Conservation (phyloP, 805 yeast genomes). For the Zygotorulaspora florentina region DNA sequence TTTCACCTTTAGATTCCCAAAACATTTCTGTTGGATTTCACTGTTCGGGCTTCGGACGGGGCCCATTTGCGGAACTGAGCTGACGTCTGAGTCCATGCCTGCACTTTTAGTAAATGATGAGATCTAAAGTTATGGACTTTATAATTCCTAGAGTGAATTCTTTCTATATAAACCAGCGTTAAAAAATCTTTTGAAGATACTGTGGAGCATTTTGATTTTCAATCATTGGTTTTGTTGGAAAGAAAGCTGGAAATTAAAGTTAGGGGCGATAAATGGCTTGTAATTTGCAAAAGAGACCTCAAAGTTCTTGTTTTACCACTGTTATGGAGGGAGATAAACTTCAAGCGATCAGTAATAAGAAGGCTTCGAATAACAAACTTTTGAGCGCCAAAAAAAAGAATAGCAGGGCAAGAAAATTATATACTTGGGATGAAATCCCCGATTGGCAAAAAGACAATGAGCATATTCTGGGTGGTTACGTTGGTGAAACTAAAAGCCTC, state of each 20-base stretch:
- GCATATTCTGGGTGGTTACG: constrained; percentile 59
- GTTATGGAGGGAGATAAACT: not conserved
- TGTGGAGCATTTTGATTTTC: not conserved
- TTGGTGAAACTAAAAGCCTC: constrained; percentile 49
- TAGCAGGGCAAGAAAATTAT: constrained; percentile 13
- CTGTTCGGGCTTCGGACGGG: not conserved
- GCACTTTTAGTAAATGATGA: no score
- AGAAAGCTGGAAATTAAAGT: not conserved
- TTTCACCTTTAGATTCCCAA: no score
- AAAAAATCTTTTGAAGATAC: not conserved
- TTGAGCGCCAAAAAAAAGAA: not conserved
- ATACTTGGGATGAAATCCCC: constrained; percentile 49
- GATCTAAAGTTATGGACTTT: not conserved
- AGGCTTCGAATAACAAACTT: not conserved
- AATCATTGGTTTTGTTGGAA: not conserved
- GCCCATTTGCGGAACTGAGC: not conserved
- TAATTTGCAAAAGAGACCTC: constrained; percentile 7
- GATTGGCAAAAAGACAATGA: constrained; percentile 75
- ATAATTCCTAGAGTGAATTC: not conserved
- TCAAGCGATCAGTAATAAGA: not conserved
- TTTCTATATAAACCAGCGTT: no score
- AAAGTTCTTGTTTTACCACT: not conserved
- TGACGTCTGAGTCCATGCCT: no score
- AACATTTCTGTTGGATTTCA: constrained; percentile 1
- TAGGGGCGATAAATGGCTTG: not conserved